Evolutionary conservation across 352 stramenopile species (phyloP).

Genomic region (Plasmopara halstedii): DNA sequence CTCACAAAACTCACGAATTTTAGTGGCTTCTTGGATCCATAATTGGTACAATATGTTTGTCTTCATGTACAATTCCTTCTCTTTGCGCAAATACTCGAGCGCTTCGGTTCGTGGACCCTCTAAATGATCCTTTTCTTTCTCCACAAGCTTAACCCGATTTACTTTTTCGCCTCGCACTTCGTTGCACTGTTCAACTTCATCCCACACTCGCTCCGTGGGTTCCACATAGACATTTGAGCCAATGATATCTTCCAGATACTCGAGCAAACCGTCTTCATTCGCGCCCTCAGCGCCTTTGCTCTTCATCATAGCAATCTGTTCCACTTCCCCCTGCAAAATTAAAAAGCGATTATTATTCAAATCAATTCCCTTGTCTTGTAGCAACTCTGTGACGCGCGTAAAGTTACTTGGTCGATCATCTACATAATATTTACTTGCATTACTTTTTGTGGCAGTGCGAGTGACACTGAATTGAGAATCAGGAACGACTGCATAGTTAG

Average conservation of each 20-base stretch:
- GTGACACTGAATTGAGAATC: slow-evolving; percentile 90
- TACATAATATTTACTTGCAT: slow-evolving; percentile 97
- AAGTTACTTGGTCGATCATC: slow-evolving; percentile 92
- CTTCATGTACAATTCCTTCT: slow-evolving; percentile 94
- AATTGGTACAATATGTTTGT: slow-evolving; percentile 97
- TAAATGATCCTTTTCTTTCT: slow-evolving; percentile 95
- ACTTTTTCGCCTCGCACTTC: slow-evolving; percentile 91
- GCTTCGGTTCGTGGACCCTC: slow-evolving; percentile 93
- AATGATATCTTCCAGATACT: slow-evolving; percentile 99
- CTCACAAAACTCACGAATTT: slow-evolving; percentile 69
- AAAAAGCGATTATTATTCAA: slow-evolving; percentile 99
- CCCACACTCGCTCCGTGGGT: slow-evolving; percentile 88
- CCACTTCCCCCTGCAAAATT: slow-evolving; percentile 94
- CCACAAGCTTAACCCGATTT: slow-evolving; percentile 97
- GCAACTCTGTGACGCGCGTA: slow-evolving; percentile 90
- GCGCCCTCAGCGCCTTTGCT: slow-evolving; percentile 91
- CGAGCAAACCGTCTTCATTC: slow-evolving; percentile 96
- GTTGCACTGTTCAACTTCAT: slow-evolving; percentile 91
- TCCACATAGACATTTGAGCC: slow-evolving; percentile 97
- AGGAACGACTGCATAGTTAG: slow-evolving; percentile 91
- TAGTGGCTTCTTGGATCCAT: slow-evolving; percentile 73
- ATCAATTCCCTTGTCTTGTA: slow-evolving; percentile 96
- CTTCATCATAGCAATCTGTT: slow-evolving; percentile 99
- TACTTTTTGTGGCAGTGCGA: slow-evolving; percentile 90
- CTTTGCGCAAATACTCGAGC: slow-evolving; percentile 91